Evolutionary conservation across 805 yeast genomes (phyloP).

Genomic region (Saccharomyces eubayanus): DNA sequence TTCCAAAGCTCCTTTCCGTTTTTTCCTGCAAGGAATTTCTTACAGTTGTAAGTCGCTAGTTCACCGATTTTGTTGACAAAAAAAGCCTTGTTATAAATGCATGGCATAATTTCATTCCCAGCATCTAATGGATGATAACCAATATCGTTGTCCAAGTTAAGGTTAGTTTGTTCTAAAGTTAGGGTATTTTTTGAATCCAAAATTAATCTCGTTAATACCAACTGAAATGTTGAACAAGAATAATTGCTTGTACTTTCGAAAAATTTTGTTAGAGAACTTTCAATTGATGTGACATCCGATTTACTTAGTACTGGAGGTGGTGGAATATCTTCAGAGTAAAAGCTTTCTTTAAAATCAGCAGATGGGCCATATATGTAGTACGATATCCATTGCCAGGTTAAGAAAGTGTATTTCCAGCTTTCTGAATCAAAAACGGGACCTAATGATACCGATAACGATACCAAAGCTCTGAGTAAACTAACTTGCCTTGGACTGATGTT

Average conservation of each 20-base stretch:
- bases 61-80: slow-evolving; percentile 47
- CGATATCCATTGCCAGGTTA: slow-evolving; percentile 72
- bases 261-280: slow-evolving; percentile 49
- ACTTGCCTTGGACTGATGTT: slow-evolving; percentile 58
- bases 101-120: slow-evolving; percentile 22
- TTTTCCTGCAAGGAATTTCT: slow-evolving; percentile 35
- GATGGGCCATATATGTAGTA: slow-evolving; percentile 60
- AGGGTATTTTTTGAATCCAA: slow-evolving; percentile 32
- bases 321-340: slow-evolving; percentile 35
- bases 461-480: slow-evolving; percentile 67
- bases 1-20: slow-evolving; percentile 41
- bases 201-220: slow-evolving; percentile 41
- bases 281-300: slow-evolving; percentile 45
- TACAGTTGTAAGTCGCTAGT: slow-evolving; percentile 43
- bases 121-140: slow-evolving; percentile 19
- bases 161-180: neutral
- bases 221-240: slow-evolving; percentile 41
- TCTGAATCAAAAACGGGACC: slow-evolving; percentile 56
- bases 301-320: slow-evolving; percentile 36
- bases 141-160: neutral
- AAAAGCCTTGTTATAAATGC: slow-evolving; percentile 50
- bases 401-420: slow-evolving; percentile 58
- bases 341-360: slow-evolving; percentile 29
- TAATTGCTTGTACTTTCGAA: slow-evolving; percentile 54
- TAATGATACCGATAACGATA: slow-evolving; percentile 70